Conservation (phyloP, 2,329 filamentous ascomycete species). For the Ophiostoma novo-ulmi region DNA sequence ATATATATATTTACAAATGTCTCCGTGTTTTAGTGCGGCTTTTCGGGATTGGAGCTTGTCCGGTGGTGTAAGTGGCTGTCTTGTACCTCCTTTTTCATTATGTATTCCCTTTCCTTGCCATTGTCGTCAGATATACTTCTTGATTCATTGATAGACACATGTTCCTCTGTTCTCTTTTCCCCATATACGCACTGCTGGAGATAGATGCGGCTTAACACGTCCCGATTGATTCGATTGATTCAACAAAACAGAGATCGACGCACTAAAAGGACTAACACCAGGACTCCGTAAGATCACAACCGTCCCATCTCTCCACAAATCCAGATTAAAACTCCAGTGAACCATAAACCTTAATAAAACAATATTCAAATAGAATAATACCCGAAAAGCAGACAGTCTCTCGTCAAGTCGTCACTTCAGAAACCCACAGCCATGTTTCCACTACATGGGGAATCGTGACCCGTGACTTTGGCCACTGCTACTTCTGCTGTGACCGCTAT, state of each 20-base stretch:
- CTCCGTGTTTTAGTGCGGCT: neutral
- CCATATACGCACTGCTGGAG: neutral
- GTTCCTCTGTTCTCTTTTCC: no score
- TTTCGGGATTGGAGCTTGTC: neutral
- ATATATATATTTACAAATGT: neutral
- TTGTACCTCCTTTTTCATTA: no score
- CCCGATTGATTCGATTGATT: neutral
- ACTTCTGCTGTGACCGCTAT: neutral
- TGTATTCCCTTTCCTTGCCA: no score
- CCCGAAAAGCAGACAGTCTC: neutral
- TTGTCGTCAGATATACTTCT: no score
- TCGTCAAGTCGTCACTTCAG: neutral
- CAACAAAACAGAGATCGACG: neutral
- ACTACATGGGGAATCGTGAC: neutral
- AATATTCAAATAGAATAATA: neutral
- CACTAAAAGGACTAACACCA: neutral
- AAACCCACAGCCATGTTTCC: neutral
- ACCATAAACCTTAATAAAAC: neutral
- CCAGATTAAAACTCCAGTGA: neutral
- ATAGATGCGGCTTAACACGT: neutral
- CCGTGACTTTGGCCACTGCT: neutral
- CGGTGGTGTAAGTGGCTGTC: neutral
- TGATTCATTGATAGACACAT: no score
- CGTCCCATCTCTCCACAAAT: neutral
- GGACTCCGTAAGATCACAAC: neutral